Conservation (phyloP, 2,329 filamentous ascomycete species). For the Neurospora crassa region DNA sequence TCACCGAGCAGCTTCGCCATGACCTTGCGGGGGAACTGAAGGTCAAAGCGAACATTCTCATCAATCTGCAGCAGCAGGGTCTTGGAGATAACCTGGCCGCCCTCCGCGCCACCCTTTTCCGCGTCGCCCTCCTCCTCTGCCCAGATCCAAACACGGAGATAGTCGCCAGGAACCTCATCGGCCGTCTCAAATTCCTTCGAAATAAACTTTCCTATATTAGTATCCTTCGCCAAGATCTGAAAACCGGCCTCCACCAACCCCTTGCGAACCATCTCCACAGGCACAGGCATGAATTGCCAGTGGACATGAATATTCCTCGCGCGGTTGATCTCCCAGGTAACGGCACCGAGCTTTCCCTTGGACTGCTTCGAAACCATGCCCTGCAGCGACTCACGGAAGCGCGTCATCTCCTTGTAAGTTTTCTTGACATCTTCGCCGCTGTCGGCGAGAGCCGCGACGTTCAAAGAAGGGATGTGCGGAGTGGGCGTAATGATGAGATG, state of each 20-base stretch:
- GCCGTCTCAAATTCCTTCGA: slow-evolving; percentile 39
- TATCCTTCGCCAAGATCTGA: slow-evolving; percentile 76
- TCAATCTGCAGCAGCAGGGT: slow-evolving; percentile 67
- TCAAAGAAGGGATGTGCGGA: slow-evolving; percentile 67
- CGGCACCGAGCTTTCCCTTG: slow-evolving; percentile 58
- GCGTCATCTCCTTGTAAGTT: slow-evolving; percentile 72
- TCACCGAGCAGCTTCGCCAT: slow-evolving; percentile 79
- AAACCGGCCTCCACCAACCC: slow-evolving; percentile 83
- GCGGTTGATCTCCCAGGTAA: slow-evolving; percentile 90
- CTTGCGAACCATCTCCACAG: slow-evolving; percentile 54
- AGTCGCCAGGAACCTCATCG: slow-evolving; percentile 48
- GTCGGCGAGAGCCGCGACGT: slow-evolving; percentile 46
- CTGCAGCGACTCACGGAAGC: slow-evolving; percentile 69
- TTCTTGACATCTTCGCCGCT: slow-evolving; percentile 44
- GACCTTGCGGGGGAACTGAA: slow-evolving; percentile 83
- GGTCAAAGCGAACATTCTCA: slow-evolving; percentile 66
- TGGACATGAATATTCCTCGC: slow-evolving; percentile 75
- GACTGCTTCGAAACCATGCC: slow-evolving; percentile 58
- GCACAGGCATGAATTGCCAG: slow-evolving; percentile 84
- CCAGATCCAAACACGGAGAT: slow-evolving; percentile 80
- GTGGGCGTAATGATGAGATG: slow-evolving; percentile 91
- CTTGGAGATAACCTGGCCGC: slow-evolving; percentile 45
- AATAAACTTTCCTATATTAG: slow-evolving; percentile 42
- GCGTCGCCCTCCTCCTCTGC: slow-evolving; percentile 38
- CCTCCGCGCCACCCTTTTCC: neutral